Evolutionary conservation across 1,284 basidiomycete species (phyloP).

Genomic region (Ustilago tritici): DNA sequence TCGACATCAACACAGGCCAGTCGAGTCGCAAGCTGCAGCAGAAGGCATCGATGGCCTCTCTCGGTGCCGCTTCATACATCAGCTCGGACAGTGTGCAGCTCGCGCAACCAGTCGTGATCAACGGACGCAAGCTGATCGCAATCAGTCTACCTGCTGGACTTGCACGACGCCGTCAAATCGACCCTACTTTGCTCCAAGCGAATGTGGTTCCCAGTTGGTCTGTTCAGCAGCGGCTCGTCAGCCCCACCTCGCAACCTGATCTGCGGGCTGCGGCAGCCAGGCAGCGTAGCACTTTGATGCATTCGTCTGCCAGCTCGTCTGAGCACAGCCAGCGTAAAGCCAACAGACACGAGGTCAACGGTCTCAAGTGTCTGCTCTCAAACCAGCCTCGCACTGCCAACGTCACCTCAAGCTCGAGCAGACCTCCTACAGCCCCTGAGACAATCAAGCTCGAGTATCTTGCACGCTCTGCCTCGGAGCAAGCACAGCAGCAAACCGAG

Average conservation of each 20-base stretch:
- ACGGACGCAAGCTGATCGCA: slow-evolving; percentile 42
- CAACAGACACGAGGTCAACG: neutral
- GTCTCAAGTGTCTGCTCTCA: slow-evolving; percentile 18
- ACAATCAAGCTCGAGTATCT: slow-evolving; percentile 52
- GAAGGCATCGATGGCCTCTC: slow-evolving; percentile 30
- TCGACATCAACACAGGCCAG: neutral
- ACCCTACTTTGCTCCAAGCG: slow-evolving; percentile 34
- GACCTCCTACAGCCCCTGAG: slow-evolving; percentile 48
- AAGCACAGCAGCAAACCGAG: neutral
- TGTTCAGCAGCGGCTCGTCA: neutral
- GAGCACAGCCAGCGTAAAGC: slow-evolving; percentile 11
- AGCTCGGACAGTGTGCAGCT: slow-evolving; percentile 29
- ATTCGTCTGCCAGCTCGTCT: slow-evolving; percentile 20
- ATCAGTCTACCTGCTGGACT: slow-evolving; percentile 49
- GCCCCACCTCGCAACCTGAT: slow-evolving; percentile 1
- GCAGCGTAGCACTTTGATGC: slow-evolving; percentile 24
- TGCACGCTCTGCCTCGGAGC: slow-evolving; percentile 16
- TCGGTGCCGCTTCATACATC: slow-evolving; percentile 25
- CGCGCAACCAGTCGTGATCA: slow-evolving; percentile 35
- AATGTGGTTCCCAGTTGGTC: slow-evolving; percentile 4
- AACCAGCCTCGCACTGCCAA: slow-evolving; percentile 15
- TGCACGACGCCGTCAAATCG: slow-evolving; percentile 22
- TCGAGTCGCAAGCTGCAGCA: slow-evolving; percentile 20
- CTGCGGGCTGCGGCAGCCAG: slow-evolving; percentile 2
- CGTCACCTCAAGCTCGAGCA: slow-evolving; percentile 18